Conservation (phyloP, 2,329 filamentous ascomycete species). For the Tolypocladium tropicale region DNA sequence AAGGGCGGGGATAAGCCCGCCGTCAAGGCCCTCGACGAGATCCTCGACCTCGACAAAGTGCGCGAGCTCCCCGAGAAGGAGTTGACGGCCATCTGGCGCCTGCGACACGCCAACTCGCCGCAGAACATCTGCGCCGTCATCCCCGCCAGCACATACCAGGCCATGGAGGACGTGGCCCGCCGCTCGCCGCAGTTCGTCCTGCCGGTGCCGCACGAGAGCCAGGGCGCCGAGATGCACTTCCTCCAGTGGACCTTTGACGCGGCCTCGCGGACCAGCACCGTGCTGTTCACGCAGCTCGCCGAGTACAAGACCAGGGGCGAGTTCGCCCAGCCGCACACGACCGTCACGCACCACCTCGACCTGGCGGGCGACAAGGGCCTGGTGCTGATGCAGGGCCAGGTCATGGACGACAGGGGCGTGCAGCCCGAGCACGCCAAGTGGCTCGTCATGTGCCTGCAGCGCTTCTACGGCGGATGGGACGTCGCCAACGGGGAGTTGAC, state of each 20-base stretch:
- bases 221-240: conserved; percentile 87
- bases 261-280: conserved; percentile 52
- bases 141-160: conserved; percentile 59
- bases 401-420: conserved; percentile 67
- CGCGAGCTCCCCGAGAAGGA: conserved; percentile 65
- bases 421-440: conserved; percentile 75
- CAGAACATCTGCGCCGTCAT: conserved; percentile 78
- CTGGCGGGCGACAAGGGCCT: conserved; percentile 62
- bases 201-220: conserved; percentile 59
- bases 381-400: conserved; percentile 76
- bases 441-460: conserved; percentile 85
- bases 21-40: conserved; percentile 38
- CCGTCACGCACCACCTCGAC: conserved; percentile 84
- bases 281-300: conserved; percentile 88
- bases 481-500: conserved; percentile 24
- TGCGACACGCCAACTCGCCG: conserved; percentile 66
- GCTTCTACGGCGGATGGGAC: conserved; percentile 72
- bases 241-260: conserved; percentile 89
- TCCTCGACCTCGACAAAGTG: conserved; percentile 71
- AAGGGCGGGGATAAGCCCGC: conserved; percentile 16
- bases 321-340: conserved; percentile 86
- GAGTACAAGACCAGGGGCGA: conserved; percentile 88
- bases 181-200: conserved; percentile 82
- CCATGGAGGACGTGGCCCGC: conserved; percentile 62
- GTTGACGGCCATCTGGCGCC: conserved; percentile 80